Evolutionary conservation across 345 rosid species (phyloP).

Genomic region (Turnera subulata): DNA sequence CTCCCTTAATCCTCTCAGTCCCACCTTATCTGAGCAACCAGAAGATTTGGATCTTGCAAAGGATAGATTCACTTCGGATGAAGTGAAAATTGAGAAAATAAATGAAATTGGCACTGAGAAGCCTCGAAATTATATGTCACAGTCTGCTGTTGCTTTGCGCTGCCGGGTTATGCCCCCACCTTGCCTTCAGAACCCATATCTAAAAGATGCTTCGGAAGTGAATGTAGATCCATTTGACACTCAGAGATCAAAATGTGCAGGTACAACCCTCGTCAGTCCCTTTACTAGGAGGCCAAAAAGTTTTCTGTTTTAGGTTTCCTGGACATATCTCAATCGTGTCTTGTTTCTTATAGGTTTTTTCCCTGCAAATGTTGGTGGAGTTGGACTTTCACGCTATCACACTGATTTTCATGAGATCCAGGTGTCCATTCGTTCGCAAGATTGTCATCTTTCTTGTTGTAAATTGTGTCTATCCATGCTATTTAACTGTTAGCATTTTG

Average conservation of each 20-base stretch:
- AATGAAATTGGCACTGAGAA: conserved; percentile 29
- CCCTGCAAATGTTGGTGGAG: conserved; percentile 52
- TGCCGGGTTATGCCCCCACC: conserved; percentile 94
- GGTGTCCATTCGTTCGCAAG: conserved; percentile 33
- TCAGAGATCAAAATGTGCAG: conserved; percentile 89
- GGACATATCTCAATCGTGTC: conserved; percentile 5
- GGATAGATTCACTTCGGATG: conserved; percentile 41
- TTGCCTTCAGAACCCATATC: conserved; percentile 88
- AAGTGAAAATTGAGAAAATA: conserved; percentile 35
- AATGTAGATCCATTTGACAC: conserved; percentile 62
- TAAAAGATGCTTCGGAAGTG: conserved; percentile 43
- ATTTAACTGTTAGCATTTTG: conserved; percentile 1
- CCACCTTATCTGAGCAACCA: conserved; percentile 38
- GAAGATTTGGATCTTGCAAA: conserved; percentile 41
- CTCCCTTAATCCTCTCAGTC: conserved; percentile 37
- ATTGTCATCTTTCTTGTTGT: not conserved
- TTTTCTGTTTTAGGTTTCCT: not conserved
- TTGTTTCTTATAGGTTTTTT: conserved; percentile 52
- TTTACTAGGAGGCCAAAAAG: too few species aligned
- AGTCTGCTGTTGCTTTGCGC: conserved; percentile 79
- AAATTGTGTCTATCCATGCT: not conserved
- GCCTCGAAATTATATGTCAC: conserved; percentile 58
- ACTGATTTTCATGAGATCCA: conserved; percentile 93
- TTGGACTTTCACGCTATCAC: conserved; percentile 89
- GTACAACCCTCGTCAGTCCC: conserved; percentile 29